phyloP scores from a whole-genome alignment of 2,329 filamentous ascomycete species.

The Sporothrix mexicana region DNA sequence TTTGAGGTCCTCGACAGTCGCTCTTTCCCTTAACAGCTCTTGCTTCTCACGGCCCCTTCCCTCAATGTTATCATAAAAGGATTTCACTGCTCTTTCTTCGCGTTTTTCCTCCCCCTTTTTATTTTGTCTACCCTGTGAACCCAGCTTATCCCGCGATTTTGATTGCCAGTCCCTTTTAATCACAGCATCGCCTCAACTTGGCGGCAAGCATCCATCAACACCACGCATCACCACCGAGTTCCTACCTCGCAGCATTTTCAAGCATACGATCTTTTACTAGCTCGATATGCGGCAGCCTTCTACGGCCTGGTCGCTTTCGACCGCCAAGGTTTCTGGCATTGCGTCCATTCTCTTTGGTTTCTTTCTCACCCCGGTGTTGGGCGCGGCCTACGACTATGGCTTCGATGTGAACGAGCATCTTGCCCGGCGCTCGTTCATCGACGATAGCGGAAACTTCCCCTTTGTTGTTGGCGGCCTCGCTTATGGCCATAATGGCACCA shows the following conservation, averaged over 20 bases:
- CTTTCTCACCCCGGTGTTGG: not conserved
- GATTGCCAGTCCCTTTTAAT: not conserved
- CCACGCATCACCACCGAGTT: not conserved
- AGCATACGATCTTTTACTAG: too few species aligned
- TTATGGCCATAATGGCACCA: conserved; percentile 42
- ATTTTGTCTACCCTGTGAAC: too few species aligned
- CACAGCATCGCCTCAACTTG: not conserved
- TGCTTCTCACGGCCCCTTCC: not conserved
- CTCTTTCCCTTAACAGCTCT: conserved; percentile 1
- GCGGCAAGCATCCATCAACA: not conserved
- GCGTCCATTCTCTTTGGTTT: not conserved
- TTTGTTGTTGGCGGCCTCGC: conserved; percentile 55
- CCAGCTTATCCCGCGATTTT: too few species aligned
- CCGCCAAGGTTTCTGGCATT: not conserved
- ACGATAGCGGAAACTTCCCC: conserved; percentile 31
- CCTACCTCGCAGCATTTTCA: not conserved
- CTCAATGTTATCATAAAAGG: not conserved
- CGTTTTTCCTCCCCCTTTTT: not conserved
- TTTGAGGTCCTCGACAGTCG: not conserved
- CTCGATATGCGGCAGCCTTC: not conserved
- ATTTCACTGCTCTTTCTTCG: not conserved
- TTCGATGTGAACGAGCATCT: conserved; percentile 48
- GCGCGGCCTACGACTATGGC: conserved; percentile 57
- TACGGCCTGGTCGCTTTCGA: conserved; percentile 10
- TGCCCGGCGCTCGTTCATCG: conserved; percentile 49